Evolutionary conservation across 345 rosid genomes (phyloP).

Genomic region (Chamaenerion angustifolium): DNA sequence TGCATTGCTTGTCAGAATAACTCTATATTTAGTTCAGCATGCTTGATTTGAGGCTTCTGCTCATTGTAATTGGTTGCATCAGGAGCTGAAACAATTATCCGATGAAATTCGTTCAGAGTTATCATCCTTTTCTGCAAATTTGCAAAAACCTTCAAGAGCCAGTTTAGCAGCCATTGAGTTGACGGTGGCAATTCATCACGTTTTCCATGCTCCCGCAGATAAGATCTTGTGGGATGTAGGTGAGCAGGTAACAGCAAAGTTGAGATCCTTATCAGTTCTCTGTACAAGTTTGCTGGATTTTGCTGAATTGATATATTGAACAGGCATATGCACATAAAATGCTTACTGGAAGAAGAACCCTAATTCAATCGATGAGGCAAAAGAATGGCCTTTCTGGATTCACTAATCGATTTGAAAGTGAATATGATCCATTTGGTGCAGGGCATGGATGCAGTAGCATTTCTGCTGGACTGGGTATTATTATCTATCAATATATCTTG

Average conservation of each 20-base stretch:
- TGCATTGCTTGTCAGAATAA: constrained; percentile 8
- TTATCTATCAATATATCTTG: neutral
- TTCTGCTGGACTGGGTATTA: constrained; percentile 85
- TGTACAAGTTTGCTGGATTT: too few relatives aligned
- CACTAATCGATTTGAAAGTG: constrained; percentile 58
- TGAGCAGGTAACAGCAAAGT: constrained; percentile 45
- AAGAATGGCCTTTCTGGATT: constrained; percentile 51
- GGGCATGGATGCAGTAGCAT: constrained; percentile 89
- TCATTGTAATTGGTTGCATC: constrained; percentile 11
- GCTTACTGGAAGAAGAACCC: constrained; percentile 68
- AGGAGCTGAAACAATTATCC: constrained; percentile 71
- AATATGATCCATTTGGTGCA: constrained; percentile 77
- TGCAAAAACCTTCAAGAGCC: constrained; percentile 38
- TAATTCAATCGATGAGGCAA: constrained; percentile 41
- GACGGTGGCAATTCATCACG: constrained; percentile 72
- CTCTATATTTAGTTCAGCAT: neutral
- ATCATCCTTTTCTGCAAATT: constrained; percentile 29
- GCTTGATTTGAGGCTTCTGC: constrained; percentile 2
- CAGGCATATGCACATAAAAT: constrained; percentile 88
- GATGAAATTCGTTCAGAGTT: constrained; percentile 58
- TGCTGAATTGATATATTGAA: neutral
- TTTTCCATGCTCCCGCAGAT: constrained; percentile 77
- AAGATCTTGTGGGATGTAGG: constrained; percentile 85
- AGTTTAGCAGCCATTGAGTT: constrained; percentile 68
- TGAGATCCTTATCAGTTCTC: neutral